These are phyloP conservation scores for Colletotrichum sp. DNA, from an alignment of 2,329 filamentous ascomycete species.

Conservation along the genomic window DNA sequence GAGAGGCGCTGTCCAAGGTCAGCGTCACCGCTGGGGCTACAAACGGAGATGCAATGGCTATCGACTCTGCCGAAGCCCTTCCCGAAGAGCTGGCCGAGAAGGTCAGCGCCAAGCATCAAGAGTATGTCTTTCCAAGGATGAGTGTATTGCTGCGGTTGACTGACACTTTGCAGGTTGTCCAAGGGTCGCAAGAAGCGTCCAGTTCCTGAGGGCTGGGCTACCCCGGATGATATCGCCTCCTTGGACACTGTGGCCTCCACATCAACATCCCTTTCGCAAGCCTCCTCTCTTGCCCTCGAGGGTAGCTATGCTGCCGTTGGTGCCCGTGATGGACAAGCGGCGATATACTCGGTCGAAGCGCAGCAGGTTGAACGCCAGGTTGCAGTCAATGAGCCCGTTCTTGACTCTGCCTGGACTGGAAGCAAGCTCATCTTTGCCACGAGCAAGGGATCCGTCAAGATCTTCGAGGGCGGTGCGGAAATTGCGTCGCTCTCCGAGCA, in stretches of 20 bases:
- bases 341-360: constrained; percentile 76
- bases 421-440: constrained; percentile 76
- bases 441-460: constrained; percentile 77
- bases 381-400: constrained; percentile 71
- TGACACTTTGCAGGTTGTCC: constrained; percentile 66
- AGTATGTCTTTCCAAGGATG: constrained; percentile 58
- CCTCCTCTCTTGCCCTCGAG: constrained; percentile 54
- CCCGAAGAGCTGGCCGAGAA: constrained; percentile 73
- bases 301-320: constrained; percentile 75
- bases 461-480: constrained; percentile 76
- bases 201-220: constrained; percentile 85
- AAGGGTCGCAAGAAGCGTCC: constrained; percentile 90
- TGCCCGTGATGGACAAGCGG: constrained; percentile 75
- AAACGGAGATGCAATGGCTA: constrained; percentile 87
- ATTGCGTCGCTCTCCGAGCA: constrained; percentile 78
- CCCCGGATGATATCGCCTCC: constrained; percentile 68
- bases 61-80: constrained; percentile 77
- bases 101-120: constrained; percentile 81
- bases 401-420: constrained; percentile 68
- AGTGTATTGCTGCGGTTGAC: neutral
- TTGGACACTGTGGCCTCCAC: constrained; percentile 52
- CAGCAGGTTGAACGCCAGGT: constrained; percentile 72
- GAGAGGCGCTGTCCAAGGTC: constrained; percentile 86
- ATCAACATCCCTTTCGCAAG: constrained; percentile 51
- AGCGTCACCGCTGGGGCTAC: constrained; percentile 67